Evolutionary conservation across 2,329 filamentous ascomycete species (phyloP), one percentile per base, ranked within the genome.

Genomic region (Rutstroemia sp.): DNA sequence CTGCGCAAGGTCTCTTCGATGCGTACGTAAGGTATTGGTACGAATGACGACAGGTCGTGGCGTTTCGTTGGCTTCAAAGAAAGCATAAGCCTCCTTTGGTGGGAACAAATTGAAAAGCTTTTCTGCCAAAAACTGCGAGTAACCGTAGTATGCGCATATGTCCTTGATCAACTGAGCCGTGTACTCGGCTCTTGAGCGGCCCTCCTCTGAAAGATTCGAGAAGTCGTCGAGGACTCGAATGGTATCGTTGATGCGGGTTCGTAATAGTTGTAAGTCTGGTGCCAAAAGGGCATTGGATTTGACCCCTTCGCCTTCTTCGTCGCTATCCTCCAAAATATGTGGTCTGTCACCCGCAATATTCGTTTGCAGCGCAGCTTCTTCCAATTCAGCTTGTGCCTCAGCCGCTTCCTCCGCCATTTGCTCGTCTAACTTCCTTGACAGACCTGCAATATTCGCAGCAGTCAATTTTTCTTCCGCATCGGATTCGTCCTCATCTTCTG

Each of bases 11-110:
- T 95, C 92, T 67, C 83, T 76, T 52, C 83, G 78, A 69, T 85
- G 81, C 39, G 83, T 86, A 42, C 90, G 87, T 58, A 99, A 82
- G 8, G 92, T 99, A 74, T 99, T 99, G 61, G 94, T 97, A 68
- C 94, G 86, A 70, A 99, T 95, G 63, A 99, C 94, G 57, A 99
- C 86, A 4, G 94, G 94, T 51, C 94, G 84, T 14, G 91, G 84
- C 27, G 89, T 91, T 75, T 99, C 94, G 83, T 99, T 99, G 66
- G 92, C 92, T 75, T 99, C 94, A 75, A 99, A 97, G 75, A 99
- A 99, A 54, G 92, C 92, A 65, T 97, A 95, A 0, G 94, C 94
- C 75, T 99, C 94, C 65, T 87, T 86, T 0, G 94, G 89, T 1
- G 91, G 84, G 75, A 99, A 97, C 6, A 99, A 83, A 68, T 87